Evolutionary conservation across 768 basidiomycete species (phyloP).

Genomic region (Hypholoma fasciculare): DNA sequence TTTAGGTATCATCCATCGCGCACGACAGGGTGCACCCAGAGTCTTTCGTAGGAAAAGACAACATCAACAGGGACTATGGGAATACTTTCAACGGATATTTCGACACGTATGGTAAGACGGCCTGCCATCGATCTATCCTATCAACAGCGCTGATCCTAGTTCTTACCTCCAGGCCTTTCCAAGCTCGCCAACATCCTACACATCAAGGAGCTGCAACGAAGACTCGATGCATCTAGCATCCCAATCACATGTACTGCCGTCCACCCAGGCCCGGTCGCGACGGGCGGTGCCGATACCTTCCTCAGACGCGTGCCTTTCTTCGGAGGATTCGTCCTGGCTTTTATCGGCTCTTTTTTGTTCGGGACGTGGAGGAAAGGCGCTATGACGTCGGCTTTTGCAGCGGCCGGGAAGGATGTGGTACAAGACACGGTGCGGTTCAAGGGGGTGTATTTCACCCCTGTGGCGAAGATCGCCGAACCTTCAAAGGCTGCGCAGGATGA

Average conservation of each 20-base stretch:
- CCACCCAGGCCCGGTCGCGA: constrained; percentile 42
- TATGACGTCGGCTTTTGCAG: constrained; percentile 37
- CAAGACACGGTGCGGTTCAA: constrained; percentile 31
- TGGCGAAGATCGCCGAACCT: constrained; percentile 26
- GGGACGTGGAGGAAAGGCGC: constrained; percentile 29
- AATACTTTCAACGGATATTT: constrained; percentile 14
- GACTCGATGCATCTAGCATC: constrained; percentile 33
- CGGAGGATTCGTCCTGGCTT: constrained; percentile 9
- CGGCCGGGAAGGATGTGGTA: constrained; percentile 33
- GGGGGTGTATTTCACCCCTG: constrained; percentile 37
- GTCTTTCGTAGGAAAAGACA: constrained; percentile 3
- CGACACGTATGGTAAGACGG: constrained; percentile 31
- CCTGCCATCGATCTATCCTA: neutral
- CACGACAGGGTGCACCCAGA: constrained; percentile 2
- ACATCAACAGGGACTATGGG: constrained; percentile 34
- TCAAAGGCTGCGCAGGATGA: constrained; percentile 27
- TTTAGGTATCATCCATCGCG: constrained; percentile 7
- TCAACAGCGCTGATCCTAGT: too few relatives aligned
- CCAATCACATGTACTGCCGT: constrained; percentile 39
- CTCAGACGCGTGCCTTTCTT: constrained; percentile 6
- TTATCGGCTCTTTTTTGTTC: constrained; percentile 15
- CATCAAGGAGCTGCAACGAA: constrained; percentile 50
- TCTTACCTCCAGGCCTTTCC: constrained; percentile 30
- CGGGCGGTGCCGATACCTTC: constrained; percentile 20
- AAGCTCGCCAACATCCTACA: constrained; percentile 56